Evolutionary conservation across 345 rosid species (phyloP).

Genomic region (Syzygium jambos): DNA sequence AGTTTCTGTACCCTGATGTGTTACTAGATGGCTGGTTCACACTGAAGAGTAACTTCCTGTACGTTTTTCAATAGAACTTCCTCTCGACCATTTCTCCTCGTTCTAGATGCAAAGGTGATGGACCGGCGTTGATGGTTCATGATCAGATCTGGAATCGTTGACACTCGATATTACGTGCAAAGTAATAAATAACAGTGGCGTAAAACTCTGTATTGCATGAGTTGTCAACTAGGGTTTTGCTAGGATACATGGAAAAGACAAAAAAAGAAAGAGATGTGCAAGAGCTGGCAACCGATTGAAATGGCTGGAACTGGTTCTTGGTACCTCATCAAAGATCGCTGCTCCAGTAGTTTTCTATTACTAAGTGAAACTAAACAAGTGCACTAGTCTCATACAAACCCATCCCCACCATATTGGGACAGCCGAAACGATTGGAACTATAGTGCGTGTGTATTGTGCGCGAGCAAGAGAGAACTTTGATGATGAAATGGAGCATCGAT

Average conservation of each 20-base stretch:
- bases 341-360: neutral
- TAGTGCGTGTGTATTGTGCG: rapidly evolving
- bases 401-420: neutral
- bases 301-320: neutral
- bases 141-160: neutral
- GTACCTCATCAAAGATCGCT: neutral
- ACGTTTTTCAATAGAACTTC: neutral
- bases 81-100: neutral
- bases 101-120: neutral
- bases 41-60: neutral
- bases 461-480: neutral
- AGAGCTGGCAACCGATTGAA: neutral
- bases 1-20: neutral
- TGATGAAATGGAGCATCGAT: neutral
- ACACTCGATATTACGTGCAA: neutral
- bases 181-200: neutral
- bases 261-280: neutral
- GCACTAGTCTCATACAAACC: neutral
- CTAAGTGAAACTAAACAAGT: neutral
- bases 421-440: neutral
- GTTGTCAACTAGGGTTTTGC: neutral
- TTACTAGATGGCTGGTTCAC: neutral
- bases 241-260: neutral
- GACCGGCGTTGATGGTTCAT: neutral
- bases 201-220: neutral